Percentiles rank a stretch among this genome's conserved stretches.
Conservation (phyloP, 257 asterid species). For the Dorcoceras hygrometricum region DNA sequence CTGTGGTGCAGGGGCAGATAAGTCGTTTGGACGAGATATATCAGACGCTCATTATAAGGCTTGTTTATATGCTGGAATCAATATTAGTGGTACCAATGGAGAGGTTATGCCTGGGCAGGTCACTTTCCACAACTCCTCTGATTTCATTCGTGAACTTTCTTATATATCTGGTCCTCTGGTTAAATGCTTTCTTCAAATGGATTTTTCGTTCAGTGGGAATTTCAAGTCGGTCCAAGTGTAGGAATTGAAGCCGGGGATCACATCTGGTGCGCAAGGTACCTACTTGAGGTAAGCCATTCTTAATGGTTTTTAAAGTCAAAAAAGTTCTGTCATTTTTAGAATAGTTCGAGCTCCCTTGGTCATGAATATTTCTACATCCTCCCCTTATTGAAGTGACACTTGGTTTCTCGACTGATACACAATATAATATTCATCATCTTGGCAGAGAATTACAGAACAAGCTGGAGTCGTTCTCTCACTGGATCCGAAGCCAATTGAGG, state of each 20-base stretch:
- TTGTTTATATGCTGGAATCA: constrained; percentile 96
- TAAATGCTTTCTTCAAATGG: constrained; percentile 7
- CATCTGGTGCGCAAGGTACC: constrained; percentile 93
- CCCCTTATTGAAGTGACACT: not conserved
- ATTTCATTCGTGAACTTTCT: not conserved
- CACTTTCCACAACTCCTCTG: constrained; percentile 22
- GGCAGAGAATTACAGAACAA: constrained; percentile 97
- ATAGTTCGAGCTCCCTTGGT: not conserved
- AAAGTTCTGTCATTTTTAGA: not conserved
- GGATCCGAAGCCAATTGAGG: constrained; percentile 96
- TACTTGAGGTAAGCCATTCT: constrained; percentile 70
- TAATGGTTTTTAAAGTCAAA: not conserved
- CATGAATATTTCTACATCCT: not conserved
- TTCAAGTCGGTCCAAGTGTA: constrained; percentile 96
- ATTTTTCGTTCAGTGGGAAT: constrained; percentile 76
- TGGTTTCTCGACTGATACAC: constrained; percentile 7
- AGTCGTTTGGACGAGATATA: constrained; percentile 94
- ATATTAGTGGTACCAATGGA: constrained; percentile 94
- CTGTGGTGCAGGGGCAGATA: constrained; percentile 93
- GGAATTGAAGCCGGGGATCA: constrained; percentile 98
- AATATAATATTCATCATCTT: constrained; percentile 11
- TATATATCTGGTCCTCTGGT: constrained; percentile 7
- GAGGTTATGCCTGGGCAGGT: constrained; percentile 99
- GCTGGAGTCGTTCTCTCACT: constrained; percentile 92
- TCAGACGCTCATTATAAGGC: constrained; percentile 98